Conservation (phyloP, 169 alveolate species). For the Cryptosporidium ryanae region DNA sequence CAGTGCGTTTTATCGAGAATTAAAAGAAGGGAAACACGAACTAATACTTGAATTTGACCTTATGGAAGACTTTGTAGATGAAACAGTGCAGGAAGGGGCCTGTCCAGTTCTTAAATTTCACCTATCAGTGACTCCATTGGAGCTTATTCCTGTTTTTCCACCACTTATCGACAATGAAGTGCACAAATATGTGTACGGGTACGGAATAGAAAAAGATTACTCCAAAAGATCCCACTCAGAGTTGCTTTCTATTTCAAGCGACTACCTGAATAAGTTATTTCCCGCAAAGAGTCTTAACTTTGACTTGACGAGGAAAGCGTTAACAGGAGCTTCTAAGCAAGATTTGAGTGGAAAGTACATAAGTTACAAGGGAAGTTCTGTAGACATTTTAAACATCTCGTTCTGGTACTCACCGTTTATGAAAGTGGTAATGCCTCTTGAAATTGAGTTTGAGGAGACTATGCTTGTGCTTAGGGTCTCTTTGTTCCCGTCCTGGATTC, state of each 20-base stretch:
- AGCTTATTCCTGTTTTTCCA: slow-evolving; percentile 52
- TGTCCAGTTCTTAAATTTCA: slow-evolving; percentile 49
- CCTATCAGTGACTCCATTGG: slow-evolving; percentile 27
- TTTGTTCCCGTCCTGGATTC: slow-evolving; percentile 49
- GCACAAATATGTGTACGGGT: neutral
- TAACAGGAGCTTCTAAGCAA: neutral
- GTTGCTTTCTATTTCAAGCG: slow-evolving; percentile 11
- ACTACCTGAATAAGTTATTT: slow-evolving; percentile 13
- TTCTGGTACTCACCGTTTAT: slow-evolving; percentile 72
- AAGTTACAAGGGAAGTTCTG: slow-evolving; percentile 7
- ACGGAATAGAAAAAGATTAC: neutral
- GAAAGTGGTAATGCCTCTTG: slow-evolving; percentile 40
- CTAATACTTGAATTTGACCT: slow-evolving; percentile 51
- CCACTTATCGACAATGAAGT: slow-evolving; percentile 21
- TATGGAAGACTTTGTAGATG: slow-evolving; percentile 55
- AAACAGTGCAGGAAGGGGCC: slow-evolving; percentile 54
- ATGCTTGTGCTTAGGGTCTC: neutral
- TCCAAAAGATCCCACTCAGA: slow-evolving; percentile 16
- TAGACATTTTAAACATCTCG: slow-evolving; percentile 22
- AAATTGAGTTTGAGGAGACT: slow-evolving; percentile 25
- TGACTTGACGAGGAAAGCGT: slow-evolving; percentile 2
- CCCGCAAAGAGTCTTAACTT: slow-evolving; percentile 3
- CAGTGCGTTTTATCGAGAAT: slow-evolving; percentile 18
- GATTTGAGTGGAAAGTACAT: neutral
- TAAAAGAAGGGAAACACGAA: slow-evolving; percentile 17